Evolutionary conservation across 2,329 filamentous ascomycete genomes (phyloP).

Genomic region (Coniochaeta sp.): DNA sequence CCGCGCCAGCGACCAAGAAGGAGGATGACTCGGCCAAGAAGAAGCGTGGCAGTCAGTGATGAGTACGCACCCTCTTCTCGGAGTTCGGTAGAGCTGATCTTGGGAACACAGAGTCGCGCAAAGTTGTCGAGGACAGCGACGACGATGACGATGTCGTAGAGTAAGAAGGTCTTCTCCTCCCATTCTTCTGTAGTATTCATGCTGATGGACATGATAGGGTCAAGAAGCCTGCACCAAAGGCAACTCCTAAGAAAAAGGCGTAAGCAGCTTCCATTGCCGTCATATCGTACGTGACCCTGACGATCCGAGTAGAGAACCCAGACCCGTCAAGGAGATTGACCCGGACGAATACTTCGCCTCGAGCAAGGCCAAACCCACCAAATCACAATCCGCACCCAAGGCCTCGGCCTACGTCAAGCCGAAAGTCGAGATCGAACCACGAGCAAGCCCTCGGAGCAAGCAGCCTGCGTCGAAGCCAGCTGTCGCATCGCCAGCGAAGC

Average conservation of each 20-base stretch:
- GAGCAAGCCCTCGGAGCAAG: constrained; percentile 46
- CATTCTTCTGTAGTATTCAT: background rate
- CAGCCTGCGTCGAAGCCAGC: constrained; percentile 23
- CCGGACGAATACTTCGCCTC: constrained; percentile 51
- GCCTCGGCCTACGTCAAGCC: constrained; percentile 26
- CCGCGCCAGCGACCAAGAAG: constrained; percentile 32
- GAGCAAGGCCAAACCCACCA: constrained; percentile 34
- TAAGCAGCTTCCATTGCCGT: constrained; percentile 21
- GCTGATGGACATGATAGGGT: constrained; percentile 25
- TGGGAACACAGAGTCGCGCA: constrained; percentile 42
- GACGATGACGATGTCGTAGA: constrained; percentile 59
- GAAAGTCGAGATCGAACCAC: constrained; percentile 36
- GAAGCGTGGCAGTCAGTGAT: constrained; percentile 35
- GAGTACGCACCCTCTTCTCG: background rate
- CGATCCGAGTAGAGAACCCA: constrained; percentile 20
- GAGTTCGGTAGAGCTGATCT: background rate
- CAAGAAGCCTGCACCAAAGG: constrained; percentile 48
- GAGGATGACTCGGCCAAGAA: constrained; percentile 35
- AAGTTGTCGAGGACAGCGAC: constrained; percentile 73
- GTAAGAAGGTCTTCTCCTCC: constrained; percentile 28
- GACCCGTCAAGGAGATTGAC: constrained; percentile 42
- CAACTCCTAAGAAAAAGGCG: constrained; percentile 48
- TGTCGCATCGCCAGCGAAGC: constrained; percentile 10
- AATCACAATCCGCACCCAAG: constrained; percentile 32
- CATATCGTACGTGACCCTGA: constrained; percentile 2